Base-by-base conservation (phyloP, 108 stramenopile species). In the Nannochloropsis salina region DNA sequence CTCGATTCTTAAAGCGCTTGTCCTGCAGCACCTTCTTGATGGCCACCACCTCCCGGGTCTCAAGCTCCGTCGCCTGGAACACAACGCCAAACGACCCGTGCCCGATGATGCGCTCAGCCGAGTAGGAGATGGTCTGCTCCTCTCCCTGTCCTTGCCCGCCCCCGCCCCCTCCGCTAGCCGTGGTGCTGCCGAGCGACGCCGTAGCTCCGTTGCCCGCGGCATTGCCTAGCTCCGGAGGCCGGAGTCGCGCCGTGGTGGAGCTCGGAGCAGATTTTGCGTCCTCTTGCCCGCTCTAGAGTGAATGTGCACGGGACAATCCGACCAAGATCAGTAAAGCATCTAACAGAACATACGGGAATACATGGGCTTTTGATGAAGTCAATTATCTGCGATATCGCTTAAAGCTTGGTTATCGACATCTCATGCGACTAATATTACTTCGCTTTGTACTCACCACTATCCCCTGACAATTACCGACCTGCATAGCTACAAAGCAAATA, bases 51-150 rank as follows among this genome's bases (percentile, higher is more conserved):
- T 84, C 43, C 61, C 61, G 10, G 1, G 44, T 83, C 41, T 82
- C 31, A 15, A 81, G 21, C 21, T 31, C 18, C 21, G 31, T 41
- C 82, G 41, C 82, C 86, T 95, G 94, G 88, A 98, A 99, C 81
- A 99, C 99, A 0, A 97, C 97, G 6, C 99, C 99, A 83, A 99
- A 99, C 8, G 94, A 94, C 43, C 99, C 99, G 88, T 99, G 97
- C 6, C 99, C 99, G 79, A 99, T 97, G 83, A 99, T 97, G 3
- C 95, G 94, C 90, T 98, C 96, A 43, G 97, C 97, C 10, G 94
- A 94, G 91, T 98, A 99, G 81, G 93, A 94, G 47, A 97, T 95
- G 44, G 95, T 97, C 83, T 96, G 92, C 80, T 51, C 83, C 43
- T 51, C 83, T 44, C 44, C 41, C 83, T 43, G 22, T 44, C 42